Base-by-base conservation (phyloP, 1,284 basidiomycete species). In the Ustanciosporium gigantosporum region DNA sequence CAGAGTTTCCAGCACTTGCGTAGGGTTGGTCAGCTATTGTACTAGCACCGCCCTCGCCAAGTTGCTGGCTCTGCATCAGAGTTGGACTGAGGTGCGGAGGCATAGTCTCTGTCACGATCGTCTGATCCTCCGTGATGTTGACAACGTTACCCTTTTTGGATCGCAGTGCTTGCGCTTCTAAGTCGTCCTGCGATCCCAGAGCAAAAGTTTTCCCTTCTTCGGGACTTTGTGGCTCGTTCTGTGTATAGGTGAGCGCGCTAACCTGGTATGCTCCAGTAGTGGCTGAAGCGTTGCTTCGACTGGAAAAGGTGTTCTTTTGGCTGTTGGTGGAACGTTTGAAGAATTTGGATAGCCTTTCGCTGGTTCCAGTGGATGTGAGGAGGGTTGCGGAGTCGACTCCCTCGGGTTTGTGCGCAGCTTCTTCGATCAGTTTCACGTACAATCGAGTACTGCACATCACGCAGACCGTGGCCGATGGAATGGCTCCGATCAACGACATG, bases 391-490 rank as follows among this genome's bases (percentile, higher is more conserved):
- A 29, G 27, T 29, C 9, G 46, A 61, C 40, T 14, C 62, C 62
- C 3, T 41, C 44, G 13, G 46, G 41, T 22, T 48, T 45, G 23
- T 56, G 64, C 22, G 49, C 50, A 14, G 64, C 66, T 36, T 64
- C 66, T 21, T 60, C 38, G 25, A 52, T 50, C 3, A 72, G 55
- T 20, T 58, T 37, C 24, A 60, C 53, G 60, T 70, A 72, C 17
- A 72, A 58, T 2, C 69, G 52, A 7, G 66, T 69, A 4, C 56
- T 36, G 36, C 48, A 51, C 39, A 67, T 46, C 46, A 72, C 58
- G 42, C 51, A 59, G 19, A 69, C 46, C 16, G 55, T 52, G 14
- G 58, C 38, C 29, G 44, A 45, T 0, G 69, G 69, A 36, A 72
- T 49, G 16, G 67, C 67, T 11, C 41, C 41, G 41, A 66, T 48